phyloP scores from a whole-genome alignment of 2,329 filamentous ascomycete species.

The Dactylellina leptospora region DNA sequence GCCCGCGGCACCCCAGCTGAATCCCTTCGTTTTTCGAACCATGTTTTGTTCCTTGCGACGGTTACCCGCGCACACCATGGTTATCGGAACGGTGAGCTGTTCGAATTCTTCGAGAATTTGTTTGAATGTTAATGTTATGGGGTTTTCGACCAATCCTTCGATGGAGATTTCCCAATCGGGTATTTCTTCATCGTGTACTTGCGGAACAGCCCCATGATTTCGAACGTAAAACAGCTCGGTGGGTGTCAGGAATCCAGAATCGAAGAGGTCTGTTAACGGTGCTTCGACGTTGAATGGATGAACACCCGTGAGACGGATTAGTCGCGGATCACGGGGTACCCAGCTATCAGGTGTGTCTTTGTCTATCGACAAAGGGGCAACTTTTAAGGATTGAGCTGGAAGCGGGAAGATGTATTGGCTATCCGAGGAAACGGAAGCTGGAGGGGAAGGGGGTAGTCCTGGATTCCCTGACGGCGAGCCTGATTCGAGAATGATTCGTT shows the following conservation, averaged over 20 bases:
- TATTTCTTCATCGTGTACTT: constrained; percentile 75
- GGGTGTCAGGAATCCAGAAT: constrained; percentile 79
- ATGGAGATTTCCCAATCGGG: constrained; percentile 83
- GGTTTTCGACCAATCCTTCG: constrained; percentile 84
- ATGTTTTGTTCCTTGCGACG: constrained; percentile 91
- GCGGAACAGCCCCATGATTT: constrained; percentile 85
- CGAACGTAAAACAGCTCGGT: constrained; percentile 90
- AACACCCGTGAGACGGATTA: constrained; percentile 85
- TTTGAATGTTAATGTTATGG: constrained; percentile 74
- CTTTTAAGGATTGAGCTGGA: constrained; percentile 70
- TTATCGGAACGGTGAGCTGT: constrained; percentile 84
- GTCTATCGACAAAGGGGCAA: constrained; percentile 76
- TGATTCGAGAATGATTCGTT: constrained; percentile 11
- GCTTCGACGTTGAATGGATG: constrained; percentile 93
- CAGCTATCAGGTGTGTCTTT: constrained; percentile 83
- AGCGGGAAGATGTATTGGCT: constrained; percentile 67
- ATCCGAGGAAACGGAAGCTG: constrained; percentile 39
- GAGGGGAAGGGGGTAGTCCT: constrained; percentile 14
- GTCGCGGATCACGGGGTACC: constrained; percentile 78
- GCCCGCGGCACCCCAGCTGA: constrained; percentile 90
- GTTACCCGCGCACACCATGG: constrained; percentile 90
- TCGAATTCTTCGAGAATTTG: constrained; percentile 78
- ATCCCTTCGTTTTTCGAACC: constrained; percentile 88
- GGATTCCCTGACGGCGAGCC: constrained; percentile 1
- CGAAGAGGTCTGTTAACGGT: constrained; percentile 78